Conservation (phyloP, 192 early-diverging fungal genomes). For the Pecoramyces ruminantium region DNA sequence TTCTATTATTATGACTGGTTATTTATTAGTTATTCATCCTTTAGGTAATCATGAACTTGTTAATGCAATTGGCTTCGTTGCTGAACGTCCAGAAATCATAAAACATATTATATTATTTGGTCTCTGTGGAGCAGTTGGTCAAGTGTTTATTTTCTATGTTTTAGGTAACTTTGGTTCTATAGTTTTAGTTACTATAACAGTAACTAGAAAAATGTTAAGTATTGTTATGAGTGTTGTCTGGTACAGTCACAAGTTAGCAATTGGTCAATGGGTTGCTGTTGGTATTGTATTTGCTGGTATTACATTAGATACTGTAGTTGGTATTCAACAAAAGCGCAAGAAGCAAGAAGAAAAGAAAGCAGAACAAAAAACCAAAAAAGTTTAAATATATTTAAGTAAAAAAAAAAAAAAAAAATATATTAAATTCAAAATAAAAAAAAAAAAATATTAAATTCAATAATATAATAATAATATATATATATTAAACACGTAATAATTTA, state of each 20-base stretch:
- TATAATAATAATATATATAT: too few species aligned
- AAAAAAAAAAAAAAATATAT: not conserved
- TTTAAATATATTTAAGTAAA: not conserved
- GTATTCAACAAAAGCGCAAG: not conserved
- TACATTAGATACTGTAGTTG: not conserved
- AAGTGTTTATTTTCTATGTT: constrained; percentile 94
- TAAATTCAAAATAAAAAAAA: too few species aligned
- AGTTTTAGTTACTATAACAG: constrained; percentile 79
- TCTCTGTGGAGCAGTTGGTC: constrained; percentile 84
- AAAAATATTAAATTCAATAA: too few species aligned
- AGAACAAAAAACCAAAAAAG: not conserved
- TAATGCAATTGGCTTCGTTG: constrained; percentile 55
- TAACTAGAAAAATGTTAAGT: constrained; percentile 90
- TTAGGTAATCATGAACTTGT: constrained; percentile 47
- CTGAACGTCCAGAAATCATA: constrained; percentile 59
- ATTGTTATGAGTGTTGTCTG: constrained; percentile 81
- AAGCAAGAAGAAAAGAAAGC: not conserved
- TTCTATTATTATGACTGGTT: constrained; percentile 48
- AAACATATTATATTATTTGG: constrained; percentile 76
- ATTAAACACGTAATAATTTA: too few species aligned
- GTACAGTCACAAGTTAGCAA: constrained; percentile 61
- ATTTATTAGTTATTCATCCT: constrained; percentile 24
- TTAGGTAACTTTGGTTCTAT: constrained; percentile 80
- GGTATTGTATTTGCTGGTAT: constrained; percentile 55
- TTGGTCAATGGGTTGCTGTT: constrained; percentile 74